phyloP scores from a whole-genome alignment of 176 grass and related monocot species.

The Carex littledalei region DNA sequence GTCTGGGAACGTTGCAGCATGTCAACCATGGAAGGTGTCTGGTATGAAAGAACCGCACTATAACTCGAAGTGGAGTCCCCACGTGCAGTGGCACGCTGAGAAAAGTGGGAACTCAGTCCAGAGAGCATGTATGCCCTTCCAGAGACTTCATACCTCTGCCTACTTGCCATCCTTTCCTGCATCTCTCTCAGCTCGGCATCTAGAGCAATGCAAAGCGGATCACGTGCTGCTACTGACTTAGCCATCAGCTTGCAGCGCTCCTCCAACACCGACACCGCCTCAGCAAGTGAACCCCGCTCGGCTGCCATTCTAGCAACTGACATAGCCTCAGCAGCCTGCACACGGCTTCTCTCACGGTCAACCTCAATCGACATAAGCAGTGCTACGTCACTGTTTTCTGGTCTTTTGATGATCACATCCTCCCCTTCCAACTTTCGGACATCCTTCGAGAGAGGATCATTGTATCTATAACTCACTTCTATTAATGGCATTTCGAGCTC shows the following conservation, averaged over 20 bases:
- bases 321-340: slow-evolving; percentile 66
- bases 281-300: slow-evolving; percentile 40
- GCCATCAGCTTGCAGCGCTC: slow-evolving; percentile 33
- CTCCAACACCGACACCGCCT: slow-evolving; percentile 65
- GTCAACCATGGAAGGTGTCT: slow-evolving; percentile 86
- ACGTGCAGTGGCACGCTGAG: slow-evolving; percentile 70
- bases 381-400: slow-evolving; percentile 7
- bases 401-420: slow-evolving; percentile 44
- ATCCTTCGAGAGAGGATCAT: slow-evolving; percentile 39
- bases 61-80: slow-evolving; percentile 62
- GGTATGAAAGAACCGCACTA: slow-evolving; percentile 54
- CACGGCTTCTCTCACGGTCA: slow-evolving; percentile 63
- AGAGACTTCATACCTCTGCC: slow-evolving; percentile 62
- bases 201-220: slow-evolving; percentile 49
- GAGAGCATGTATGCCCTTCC: slow-evolving; percentile 79
- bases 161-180: slow-evolving; percentile 68
- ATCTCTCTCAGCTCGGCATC: slow-evolving; percentile 72
- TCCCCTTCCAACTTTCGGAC: slow-evolving; percentile 34
- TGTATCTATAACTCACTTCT: slow-evolving; percentile 37
- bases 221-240: slow-evolving; percentile 36
- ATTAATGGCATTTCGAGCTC: slow-evolving; percentile 34
- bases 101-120: slow-evolving; percentile 75
- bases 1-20: slow-evolving; percentile 79
- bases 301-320: slow-evolving; percentile 54
- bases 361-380: slow-evolving; percentile 50